Conservation (phyloP, 106 monocot genomes). For the Narthecium ossifragum region DNA sequence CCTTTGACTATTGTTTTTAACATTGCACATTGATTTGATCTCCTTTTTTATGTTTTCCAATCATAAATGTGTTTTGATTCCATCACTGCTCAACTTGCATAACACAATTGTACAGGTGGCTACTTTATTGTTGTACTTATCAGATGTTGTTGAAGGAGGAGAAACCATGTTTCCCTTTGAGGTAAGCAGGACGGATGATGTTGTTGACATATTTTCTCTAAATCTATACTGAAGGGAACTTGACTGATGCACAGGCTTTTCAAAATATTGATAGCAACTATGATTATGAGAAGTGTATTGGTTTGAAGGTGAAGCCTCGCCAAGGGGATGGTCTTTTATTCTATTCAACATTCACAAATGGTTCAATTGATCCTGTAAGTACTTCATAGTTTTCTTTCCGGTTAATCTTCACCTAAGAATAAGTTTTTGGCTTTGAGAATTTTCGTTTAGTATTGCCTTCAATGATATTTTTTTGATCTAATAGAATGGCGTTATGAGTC, state of each 20-base stretch:
- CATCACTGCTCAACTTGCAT: too few species aligned
- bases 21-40: too few species aligned
- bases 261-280: constrained; percentile 74
- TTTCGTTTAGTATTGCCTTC: too few species aligned
- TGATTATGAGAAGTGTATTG: constrained; percentile 83
- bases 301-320: constrained; percentile 80
- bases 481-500: too few species aligned
- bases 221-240: constrained; percentile 9
- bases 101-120: too few species aligned
- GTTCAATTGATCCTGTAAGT: constrained; percentile 81
- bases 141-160: constrained; percentile 95
- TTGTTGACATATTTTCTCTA: background rate
- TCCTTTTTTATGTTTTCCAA: too few species aligned
- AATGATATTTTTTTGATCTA: too few species aligned
- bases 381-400: background rate
- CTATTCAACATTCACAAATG: constrained; percentile 72
- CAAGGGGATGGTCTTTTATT: constrained; percentile 91
- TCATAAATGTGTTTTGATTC: too few species aligned
- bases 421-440: too few species aligned
- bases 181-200: constrained; percentile 17
- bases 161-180: constrained; percentile 99
- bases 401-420: too few species aligned
- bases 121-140: constrained; percentile 82
- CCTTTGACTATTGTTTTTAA: too few species aligned
- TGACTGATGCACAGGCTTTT: constrained; percentile 53